Conservation (phyloP, 1,139 yeast species). For the Yamadazyma friedrichii region DNA sequence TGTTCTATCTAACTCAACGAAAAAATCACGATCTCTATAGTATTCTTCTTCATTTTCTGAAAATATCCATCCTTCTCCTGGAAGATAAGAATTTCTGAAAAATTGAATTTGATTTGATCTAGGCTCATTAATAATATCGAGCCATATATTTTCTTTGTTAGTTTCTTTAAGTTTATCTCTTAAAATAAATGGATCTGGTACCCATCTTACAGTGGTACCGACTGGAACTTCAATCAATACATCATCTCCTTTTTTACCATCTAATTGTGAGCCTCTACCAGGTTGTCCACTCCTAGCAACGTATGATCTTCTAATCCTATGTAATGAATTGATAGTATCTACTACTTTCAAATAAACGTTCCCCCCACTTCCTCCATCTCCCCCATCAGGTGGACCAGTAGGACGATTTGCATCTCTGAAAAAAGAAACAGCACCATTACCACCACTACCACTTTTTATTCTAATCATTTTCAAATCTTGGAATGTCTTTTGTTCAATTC, state of each 20-base stretch:
- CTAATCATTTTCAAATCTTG: constrained; percentile 67
- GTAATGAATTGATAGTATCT: constrained; percentile 66
- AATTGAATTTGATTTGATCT: constrained; percentile 47
- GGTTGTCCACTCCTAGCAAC: constrained; percentile 68
- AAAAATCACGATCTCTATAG: constrained; percentile 64
- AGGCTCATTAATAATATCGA: constrained; percentile 26
- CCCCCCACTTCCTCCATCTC: constrained; percentile 97
- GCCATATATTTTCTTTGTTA: constrained; percentile 19
- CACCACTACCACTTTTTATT: constrained; percentile 81
- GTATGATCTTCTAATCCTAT: constrained; percentile 65
- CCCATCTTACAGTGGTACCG: constrained; percentile 86
- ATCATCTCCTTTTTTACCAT: constrained; percentile 82
- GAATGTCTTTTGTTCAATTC: constrained; percentile 41
- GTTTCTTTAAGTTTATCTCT: constrained; percentile 35
- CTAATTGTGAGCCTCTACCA: constrained; percentile 76
- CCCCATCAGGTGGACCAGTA: constrained; percentile 95
- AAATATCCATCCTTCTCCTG: constrained; percentile 88
- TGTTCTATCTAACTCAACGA: constrained; percentile 57
- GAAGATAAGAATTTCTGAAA: constrained; percentile 53
- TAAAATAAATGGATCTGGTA: constrained; percentile 66
- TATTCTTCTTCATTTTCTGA: constrained; percentile 72
- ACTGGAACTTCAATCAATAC: constrained; percentile 82
- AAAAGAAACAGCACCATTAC: constrained; percentile 84
- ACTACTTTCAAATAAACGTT: constrained; percentile 79
- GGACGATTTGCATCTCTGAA: constrained; percentile 82